Evolutionary conservation across 1,284 basidiomycete species (phyloP), one percentile per base, ranked within the genome.

Genomic region (Cryptococcus sp.): DNA sequence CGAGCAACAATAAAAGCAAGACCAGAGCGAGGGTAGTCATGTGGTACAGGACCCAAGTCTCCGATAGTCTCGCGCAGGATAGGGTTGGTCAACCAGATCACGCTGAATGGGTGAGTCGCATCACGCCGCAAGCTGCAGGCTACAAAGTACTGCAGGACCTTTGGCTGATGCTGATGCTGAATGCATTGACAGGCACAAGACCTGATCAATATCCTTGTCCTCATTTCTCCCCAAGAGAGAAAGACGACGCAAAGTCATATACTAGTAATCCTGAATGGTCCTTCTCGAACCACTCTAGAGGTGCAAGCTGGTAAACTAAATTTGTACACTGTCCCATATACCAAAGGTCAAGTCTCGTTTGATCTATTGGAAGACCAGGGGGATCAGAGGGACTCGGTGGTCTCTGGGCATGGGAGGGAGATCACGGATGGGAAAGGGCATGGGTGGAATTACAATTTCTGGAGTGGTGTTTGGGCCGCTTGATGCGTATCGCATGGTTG

Each of bases 401-500:
- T 75, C 5, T 25, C 54, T n/a, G 75, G 66, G 1, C 48, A 61
- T 27, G 76, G 71, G 5, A 65, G 41, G 45, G 52, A 58, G 5
- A 74, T 78, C 42, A 49, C 45, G 22, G 58, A 48, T 17, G 60
- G 58, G 19, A 48, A 53, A 3, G 35, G 55, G n/a, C 39, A 55
- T 10, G 45, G 35, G 39, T 78, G 74, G 60, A 79, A 79, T 60
- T 79, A 74, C 62, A 79, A 79, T 62, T 69, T 77, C 60, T 79
- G 78, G 78, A 72, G 63, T 15, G 76, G 73, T 10, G 49, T 58
- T 20, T 75, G 42, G 42, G 42, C 30, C 7, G 30, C 30, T 35
- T 35, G 30, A 35, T 35, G 30, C 30, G 30, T 13, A 35, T 35
- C 30, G 30, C 30, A 35, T 10, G 7, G 10, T 8, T 13, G 13